Evolutionary conservation across 306 rosid genomes (phyloP).

Genomic region (Biancaea sappan): DNA sequence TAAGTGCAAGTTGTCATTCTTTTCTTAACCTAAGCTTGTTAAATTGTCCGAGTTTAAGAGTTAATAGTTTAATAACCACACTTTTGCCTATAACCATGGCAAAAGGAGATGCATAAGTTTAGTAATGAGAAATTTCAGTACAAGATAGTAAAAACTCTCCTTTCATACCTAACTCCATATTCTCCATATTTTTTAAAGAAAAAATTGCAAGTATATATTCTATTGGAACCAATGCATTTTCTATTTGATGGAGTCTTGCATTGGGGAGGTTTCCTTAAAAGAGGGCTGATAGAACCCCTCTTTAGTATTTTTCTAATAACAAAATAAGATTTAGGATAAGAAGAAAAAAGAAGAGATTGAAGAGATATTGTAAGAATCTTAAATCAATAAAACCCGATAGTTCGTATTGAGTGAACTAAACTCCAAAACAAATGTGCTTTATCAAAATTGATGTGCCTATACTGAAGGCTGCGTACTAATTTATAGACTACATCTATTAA

Average conservation of each 20-base stretch:
- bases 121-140: background rate
- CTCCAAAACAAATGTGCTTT: too few relatives aligned
- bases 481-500: too few relatives aligned
- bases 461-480: too few relatives aligned
- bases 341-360: too few relatives aligned
- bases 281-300: too few relatives aligned
- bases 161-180: constrained; percentile 2
- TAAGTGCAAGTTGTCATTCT: background rate
- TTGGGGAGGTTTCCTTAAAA: too few relatives aligned
- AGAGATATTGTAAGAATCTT: too few relatives aligned
- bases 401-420: too few relatives aligned
- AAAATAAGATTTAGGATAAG: too few relatives aligned
- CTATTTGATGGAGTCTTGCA: background rate
- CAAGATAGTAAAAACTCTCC: background rate
- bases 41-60: background rate
- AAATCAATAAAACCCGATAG: too few relatives aligned
- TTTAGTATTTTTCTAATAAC: too few relatives aligned
- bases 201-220: background rate
- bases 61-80: background rate
- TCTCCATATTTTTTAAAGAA: background rate
- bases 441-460: too few relatives aligned
- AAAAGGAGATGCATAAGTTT: constrained; percentile 8
- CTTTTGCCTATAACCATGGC: background rate
- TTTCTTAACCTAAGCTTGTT: background rate
- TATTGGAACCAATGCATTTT: constrained; percentile 10